A percentile compares a stretch with the other conserved stretches of the same genome.
phyloP scores from a whole-genome alignment of 306 rosid genomes.

The Cucumis melo region DNA sequence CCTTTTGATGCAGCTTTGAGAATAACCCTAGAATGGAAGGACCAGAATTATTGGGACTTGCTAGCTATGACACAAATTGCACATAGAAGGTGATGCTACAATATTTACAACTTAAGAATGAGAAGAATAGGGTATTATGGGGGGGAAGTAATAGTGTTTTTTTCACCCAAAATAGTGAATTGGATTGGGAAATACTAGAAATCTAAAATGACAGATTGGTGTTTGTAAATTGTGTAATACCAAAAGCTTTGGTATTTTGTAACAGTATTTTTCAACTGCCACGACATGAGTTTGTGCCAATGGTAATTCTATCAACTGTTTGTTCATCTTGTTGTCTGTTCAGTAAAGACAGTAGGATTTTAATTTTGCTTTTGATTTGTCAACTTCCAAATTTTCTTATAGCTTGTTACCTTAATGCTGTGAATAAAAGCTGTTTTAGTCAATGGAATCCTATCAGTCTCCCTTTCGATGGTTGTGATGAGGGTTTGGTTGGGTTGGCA shows the following conservation, averaged over 20 bases:
- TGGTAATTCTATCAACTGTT: constrained; percentile 28
- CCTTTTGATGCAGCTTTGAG: constrained; percentile 47
- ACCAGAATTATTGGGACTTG: constrained; percentile 90
- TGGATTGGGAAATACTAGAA: background rate
- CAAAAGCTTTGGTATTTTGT: constrained; percentile 21
- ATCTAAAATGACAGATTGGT: constrained; percentile 25
- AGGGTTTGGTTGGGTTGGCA: no score
- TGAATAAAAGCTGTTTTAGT: no score
- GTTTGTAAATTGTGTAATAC: constrained; percentile 18
- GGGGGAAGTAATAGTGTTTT: constrained; percentile 21
- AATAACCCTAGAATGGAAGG: constrained; percentile 86
- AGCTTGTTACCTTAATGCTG: no score
- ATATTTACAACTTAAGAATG: constrained; percentile 15
- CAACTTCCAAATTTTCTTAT: background rate
- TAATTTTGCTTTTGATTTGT: background rate
- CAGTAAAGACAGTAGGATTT: background rate
- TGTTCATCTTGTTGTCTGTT: background rate
- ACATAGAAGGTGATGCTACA: constrained; percentile 29
- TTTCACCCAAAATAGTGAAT: constrained; percentile 37
- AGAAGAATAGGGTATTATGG: background rate
- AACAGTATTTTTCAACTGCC: constrained; percentile 22
- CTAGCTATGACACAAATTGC: constrained; percentile 90
- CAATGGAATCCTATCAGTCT: no score
- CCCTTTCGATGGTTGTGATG: no score
- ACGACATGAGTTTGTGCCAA: constrained; percentile 32